phyloP scores from a whole-genome alignment of 106 monocot genomes.

The Dendrobium chrysotoxum region DNA sequence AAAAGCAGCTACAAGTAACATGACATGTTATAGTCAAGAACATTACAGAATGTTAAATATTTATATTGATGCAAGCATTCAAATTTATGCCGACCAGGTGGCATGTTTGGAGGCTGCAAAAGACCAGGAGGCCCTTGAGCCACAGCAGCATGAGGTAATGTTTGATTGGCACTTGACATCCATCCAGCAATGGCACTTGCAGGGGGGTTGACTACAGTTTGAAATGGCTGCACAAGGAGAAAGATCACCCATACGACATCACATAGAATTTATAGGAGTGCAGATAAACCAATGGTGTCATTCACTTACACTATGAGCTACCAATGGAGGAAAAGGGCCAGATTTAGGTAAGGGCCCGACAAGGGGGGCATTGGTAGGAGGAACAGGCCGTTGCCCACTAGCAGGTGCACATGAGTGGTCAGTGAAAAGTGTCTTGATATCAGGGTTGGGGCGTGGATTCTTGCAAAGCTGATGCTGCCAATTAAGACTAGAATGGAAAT shows the following conservation, averaged over 20 bases:
- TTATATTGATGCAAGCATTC: background rate
- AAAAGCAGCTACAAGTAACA: conserved; percentile 54
- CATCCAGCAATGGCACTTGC: conserved; percentile 86
- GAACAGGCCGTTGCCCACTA: conserved; percentile 58
- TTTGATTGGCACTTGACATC: conserved; percentile 85
- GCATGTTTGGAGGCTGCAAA: conserved; percentile 61
- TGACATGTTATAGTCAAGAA: background rate
- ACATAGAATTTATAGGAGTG: background rate
- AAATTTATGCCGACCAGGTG: conserved; percentile 26
- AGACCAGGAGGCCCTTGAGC: conserved; percentile 81
- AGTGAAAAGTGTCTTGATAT: conserved; percentile 91
- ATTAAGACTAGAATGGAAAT: conserved; percentile 54
- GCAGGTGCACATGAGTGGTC: conserved; percentile 88
- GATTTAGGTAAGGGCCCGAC: conserved; percentile 78
- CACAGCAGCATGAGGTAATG: conserved; percentile 75
- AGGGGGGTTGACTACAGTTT: conserved; percentile 83
- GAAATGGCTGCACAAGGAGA: conserved; percentile 67
- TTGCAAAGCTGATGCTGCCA: conserved; percentile 99
- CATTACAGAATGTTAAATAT: background rate
- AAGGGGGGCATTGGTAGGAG: conserved; percentile 68
- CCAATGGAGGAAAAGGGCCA: conserved; percentile 75
- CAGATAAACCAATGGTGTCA: background rate
- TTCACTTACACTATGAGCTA: conserved; percentile 67
- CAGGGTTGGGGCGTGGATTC: conserved; percentile 92
- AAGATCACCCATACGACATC: background rate